These are phyloP conservation scores for Microbotryum intermedium DNA, from an alignment of 1,284 basidiomycete genomes.

Conservation along the genomic window DNA sequence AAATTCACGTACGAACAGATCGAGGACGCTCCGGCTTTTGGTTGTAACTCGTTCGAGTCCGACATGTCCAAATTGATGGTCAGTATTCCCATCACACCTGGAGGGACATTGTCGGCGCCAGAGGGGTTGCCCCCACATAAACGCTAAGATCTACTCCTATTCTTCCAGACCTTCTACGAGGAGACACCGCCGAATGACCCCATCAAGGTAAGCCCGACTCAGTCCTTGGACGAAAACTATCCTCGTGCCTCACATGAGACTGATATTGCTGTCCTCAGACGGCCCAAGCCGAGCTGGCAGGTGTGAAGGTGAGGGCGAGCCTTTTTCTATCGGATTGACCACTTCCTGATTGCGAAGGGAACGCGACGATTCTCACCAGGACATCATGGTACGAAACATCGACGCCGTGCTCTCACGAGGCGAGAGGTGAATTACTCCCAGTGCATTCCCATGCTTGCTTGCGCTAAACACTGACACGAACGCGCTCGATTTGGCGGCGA, in stretches of 20 bases:
- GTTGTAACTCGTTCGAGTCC: conserved; percentile 54
- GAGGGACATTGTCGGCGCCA: too few relatives aligned
- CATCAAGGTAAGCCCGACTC: conserved; percentile 42
- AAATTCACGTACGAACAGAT: conserved; percentile 42
- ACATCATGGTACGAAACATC: conserved; percentile 41
- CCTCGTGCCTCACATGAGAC: too few relatives aligned
- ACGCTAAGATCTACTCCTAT: too few relatives aligned
- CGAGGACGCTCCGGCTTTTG: conserved; percentile 42
- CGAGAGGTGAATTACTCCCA: not conserved
- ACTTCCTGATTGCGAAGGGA: not conserved
- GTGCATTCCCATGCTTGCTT: too few relatives aligned
- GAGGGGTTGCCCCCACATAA: too few relatives aligned
- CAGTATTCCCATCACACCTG: conserved; percentile 1
- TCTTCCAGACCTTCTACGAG: conserved; percentile 50
- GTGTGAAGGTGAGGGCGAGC: conserved; percentile 58
- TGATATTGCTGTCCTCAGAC: conserved; percentile 43
- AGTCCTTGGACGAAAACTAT: too few relatives aligned
- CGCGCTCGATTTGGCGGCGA: conserved; percentile 86
- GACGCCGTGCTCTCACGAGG: conserved; percentile 12
- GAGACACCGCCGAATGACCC: conserved; percentile 85
- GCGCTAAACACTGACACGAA: conserved; percentile 53
- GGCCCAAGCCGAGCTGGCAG: conserved; percentile 81
- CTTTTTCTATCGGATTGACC: not conserved
- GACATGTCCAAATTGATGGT: conserved; percentile 61
- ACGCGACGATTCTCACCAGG: conserved; percentile 11